Evolutionary conservation across 768 basidiomycete genomes (phyloP), one percentile per base, ranked within the genome.

Genomic region (Kwoniella bestiolae): DNA sequence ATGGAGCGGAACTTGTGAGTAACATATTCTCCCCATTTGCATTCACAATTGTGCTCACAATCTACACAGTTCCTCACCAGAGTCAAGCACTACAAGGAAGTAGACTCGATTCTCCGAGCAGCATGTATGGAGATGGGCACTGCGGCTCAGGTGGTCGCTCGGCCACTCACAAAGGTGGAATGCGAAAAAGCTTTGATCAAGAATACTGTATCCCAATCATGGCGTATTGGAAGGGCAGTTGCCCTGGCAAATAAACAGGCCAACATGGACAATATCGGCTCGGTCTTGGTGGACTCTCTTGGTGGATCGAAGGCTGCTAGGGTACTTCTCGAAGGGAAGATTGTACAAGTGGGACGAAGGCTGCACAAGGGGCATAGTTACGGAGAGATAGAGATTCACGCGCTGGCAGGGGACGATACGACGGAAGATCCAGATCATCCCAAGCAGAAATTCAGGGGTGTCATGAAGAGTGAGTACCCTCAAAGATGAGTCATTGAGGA

Each of bases 211-310:
- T 88, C 87, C 23, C 83, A 86, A 74, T 85, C 86, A 11, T 89
- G 88, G 88, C 81, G 86, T 46, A 84, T 89, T 23, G 88, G 88
- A 7, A 82, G 86, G 26, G 87, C 87, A 0, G 83, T 88, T 14
- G 66, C 60, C 12, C 52, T 71, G 8, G 69, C 68, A 9, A 67
- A 73, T 12, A 62, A 65, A 41, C 60, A 56, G 26, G 68, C 57
- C 44, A 59, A 71, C 12, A 28, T 75, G 21, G 62, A 63, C 1
- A 56, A 72, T 25, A 66, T 72, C 44, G 69, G 64, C 28, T 38
- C 86, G 84, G 80, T 87, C 41, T 78, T 86, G 23, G 70, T 76
- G 28, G 68, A 76, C 18, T 63, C 72, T 7, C 44, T 76, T 5
- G 75, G 75, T 25, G 75, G 75, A 2, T 6, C 28, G 3, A 21